A percentile compares a stretch with the other conserved stretches of the same genome.
Evolutionary conservation across 2,329 filamentous ascomycete genomes (phyloP).

Genomic region (Botrytis medusae): DNA sequence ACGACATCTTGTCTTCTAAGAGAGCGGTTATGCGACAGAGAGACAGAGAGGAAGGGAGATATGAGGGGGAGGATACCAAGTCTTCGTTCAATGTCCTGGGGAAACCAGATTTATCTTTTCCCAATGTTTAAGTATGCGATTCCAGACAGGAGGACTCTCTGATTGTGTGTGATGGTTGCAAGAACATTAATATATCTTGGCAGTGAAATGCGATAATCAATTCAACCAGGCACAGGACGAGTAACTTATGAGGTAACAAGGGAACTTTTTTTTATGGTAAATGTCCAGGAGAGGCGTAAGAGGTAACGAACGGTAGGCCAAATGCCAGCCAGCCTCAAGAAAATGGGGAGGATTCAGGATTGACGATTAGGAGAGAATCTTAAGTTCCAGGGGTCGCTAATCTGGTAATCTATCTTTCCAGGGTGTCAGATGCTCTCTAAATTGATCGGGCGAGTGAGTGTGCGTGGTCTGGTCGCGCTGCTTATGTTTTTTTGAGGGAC

Average conservation of each 20-base stretch:
- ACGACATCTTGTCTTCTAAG: slow-evolving; percentile 32
- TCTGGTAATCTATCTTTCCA: not conserved
- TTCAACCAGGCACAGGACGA: slow-evolving; percentile 7
- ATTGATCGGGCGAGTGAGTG: not conserved
- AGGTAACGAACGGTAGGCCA: not conserved
- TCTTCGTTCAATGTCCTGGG: not conserved
- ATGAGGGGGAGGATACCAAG: not conserved
- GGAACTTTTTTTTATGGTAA: not conserved
- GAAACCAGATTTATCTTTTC: not conserved
- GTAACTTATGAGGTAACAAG: not conserved
- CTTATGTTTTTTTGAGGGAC: not conserved
- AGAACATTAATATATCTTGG: slow-evolving; percentile 17
- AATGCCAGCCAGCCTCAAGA: slow-evolving; percentile 11
- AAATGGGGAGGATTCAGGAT: not conserved
- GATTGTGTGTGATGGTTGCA: not conserved
- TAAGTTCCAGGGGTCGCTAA: not conserved
- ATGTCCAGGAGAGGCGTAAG: slow-evolving; percentile 4
- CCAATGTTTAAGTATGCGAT: not conserved
- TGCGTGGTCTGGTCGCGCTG: not conserved
- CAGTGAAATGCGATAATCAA: slow-evolving; percentile 6
- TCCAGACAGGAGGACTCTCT: not conserved
- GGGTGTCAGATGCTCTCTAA: slow-evolving; percentile 5
- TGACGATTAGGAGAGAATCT: not conserved
- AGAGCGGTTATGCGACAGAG: not conserved
- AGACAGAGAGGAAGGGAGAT: not conserved